Percentiles rank a stretch among this genome's conserved stretches.
phyloP scores from a whole-genome alignment of 2,329 filamentous ascomycete species.

The Colletotrichum eremochloae region DNA sequence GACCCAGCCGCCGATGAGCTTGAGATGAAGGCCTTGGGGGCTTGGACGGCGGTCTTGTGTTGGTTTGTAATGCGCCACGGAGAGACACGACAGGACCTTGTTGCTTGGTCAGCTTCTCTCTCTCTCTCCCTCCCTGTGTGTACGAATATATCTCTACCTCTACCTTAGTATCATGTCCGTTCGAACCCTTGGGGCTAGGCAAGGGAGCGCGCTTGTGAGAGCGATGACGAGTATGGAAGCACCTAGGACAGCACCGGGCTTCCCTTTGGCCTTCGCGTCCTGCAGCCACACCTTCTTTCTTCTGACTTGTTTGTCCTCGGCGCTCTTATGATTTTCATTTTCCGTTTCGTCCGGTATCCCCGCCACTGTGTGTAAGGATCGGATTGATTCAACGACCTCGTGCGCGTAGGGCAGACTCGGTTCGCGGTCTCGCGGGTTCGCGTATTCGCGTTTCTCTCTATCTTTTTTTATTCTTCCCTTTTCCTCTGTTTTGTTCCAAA shows the following conservation, averaged over 20 bases:
- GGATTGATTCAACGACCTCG: not conserved
- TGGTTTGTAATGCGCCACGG: not conserved
- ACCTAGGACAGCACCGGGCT: not conserved
- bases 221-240: not conserved
- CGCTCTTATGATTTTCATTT: not conserved
- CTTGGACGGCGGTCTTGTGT: not conserved
- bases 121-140: not conserved
- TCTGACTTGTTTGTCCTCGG: not conserved
- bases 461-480: not conserved
- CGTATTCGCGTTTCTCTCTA: not conserved
- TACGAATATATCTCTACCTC: not conserved
- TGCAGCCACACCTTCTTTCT: conserved; percentile 38
- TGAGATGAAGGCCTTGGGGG: not conserved
- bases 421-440: no score
- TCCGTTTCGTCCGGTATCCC: not conserved
- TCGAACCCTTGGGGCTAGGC: not conserved
- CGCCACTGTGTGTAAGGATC: not conserved
- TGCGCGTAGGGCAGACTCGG: not conserved
- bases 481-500: not conserved
- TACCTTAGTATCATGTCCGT: not conserved
- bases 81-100: not conserved
- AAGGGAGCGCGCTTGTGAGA: not conserved
- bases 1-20: not conserved
- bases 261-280: not conserved
- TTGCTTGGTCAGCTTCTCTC: not conserved